These are phyloP conservation scores for Penstemon eatonii DNA, from an alignment of 257 asterid genomes.

Conservation along the genomic window DNA sequence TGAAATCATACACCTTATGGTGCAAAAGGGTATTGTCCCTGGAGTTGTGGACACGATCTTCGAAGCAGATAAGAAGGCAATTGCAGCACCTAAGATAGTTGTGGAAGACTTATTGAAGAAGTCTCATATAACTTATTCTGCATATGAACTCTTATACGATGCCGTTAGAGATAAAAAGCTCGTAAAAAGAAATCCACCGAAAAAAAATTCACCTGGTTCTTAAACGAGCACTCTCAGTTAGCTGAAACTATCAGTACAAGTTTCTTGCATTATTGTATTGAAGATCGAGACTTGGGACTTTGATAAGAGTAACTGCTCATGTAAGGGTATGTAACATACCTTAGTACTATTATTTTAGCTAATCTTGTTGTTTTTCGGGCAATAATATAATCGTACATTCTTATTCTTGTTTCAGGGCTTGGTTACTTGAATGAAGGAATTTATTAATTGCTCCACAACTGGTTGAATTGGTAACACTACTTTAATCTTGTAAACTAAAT, in stretches of 20 bases:
- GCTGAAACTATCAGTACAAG: conserved; percentile 23
- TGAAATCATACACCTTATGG: conserved; percentile 67
- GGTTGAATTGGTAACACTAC: conserved; percentile 22
- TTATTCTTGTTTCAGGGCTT: conserved; percentile 24
- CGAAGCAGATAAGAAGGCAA: conserved; percentile 66
- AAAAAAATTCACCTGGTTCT: conserved; percentile 26
- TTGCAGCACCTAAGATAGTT: conserved; percentile 87
- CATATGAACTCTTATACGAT: conserved; percentile 72
- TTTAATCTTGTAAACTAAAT: background rate
- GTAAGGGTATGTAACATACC: conserved; percentile 25
- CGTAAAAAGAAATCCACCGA: conserved; percentile 40
- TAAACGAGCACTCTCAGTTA: conserved; percentile 16
- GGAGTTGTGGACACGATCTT: conserved; percentile 65
- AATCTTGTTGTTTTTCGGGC: conserved; percentile 18
- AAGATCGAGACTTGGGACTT: conserved; percentile 12
- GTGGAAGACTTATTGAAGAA: conserved; percentile 78
- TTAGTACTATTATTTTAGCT: conserved; percentile 18
- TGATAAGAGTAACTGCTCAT: conserved; percentile 19
- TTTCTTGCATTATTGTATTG: conserved; percentile 21
- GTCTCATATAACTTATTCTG: conserved; percentile 62
- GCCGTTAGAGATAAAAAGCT: conserved; percentile 74
- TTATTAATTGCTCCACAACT: conserved; percentile 5
- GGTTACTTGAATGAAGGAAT: conserved; percentile 25
- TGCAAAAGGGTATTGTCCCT: conserved; percentile 70
- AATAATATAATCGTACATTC: background rate